Evolutionary conservation across 768 basidiomycete species (phyloP), one percentile per base, ranked within the genome.

Genomic region (Plicaturopsis crispa): DNA sequence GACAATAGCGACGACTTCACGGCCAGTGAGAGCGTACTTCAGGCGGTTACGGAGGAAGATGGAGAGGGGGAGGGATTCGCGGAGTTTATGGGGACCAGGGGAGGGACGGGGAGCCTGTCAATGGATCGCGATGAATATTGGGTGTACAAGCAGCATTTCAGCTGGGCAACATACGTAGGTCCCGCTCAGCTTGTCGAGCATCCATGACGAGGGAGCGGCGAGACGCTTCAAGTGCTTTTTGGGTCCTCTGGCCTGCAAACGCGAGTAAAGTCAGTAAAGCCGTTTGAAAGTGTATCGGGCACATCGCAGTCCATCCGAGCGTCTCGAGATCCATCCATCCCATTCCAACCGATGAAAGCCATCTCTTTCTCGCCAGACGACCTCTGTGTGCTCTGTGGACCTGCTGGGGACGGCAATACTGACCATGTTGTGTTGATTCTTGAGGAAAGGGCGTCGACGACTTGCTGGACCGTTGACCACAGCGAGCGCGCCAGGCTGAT

Each of bases 221-320:
- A 98, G 79, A 59, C 94, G 87, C 78, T 97, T 97, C 72, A 97
- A 78, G 62, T 97, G 93, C 70, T 96, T 96, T 84, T 88, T 96
- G 48, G 93, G 93, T 81, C 93, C 93, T 65, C 93, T 84, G 59
- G 78, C 91, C 93, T 96, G 50, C 16, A 50, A 49, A 49, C 56
- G 32, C 33, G 19, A 38, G 17, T 34, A 8, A 34, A 11, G 10
- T 8, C 17, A 16, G 17, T 34, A 28, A n/a, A n/a, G n/a, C n/a
- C n/a, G n/a, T n/a, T n/a, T n/a, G n/a, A n/a, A n/a, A n/a, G n/a
- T n/a, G n/a, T 14, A 8, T 14, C 26, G 14, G 26, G 26, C 14
- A 28, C 26, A 28, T 28, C 26, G 8, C 8, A 28, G 58, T 53
- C 57, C 42, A 39, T 36, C 41, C 32, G 18, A 32, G 28, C 34